Evolutionary conservation across 768 basidiomycete genomes (phyloP), one percentile per base, ranked within the genome.

Genomic region (Butyriboletus loyo): DNA sequence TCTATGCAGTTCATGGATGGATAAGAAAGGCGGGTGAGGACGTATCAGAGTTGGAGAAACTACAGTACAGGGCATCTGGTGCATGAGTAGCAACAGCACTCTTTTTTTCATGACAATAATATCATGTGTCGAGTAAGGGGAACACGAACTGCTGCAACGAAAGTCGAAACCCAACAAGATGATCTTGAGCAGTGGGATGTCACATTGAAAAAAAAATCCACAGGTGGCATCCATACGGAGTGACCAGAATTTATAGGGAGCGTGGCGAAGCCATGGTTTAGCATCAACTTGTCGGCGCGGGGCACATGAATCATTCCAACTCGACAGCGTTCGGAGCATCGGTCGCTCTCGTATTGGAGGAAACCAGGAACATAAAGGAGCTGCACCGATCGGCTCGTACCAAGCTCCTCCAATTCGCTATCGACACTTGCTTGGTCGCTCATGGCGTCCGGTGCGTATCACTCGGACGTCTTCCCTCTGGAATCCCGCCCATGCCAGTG

Each of bases 1-100:
- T 76, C 1, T 77, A 82, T 46, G 73, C 69, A 1, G 74, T 77
- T 27, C 72, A 76, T 51, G 70, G 70, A 37, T 73, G 78, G 44
- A 75, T 82, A 37, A 64, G 68, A 40, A 67, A 69, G 41, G 77
- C 77, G 11, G 73, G 77, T 58, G 67, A 76, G 55, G 75, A 73
- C 30, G 73, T 87, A 19, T 68, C 72, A 1, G 72, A 75, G 37
- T 66, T 87, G 27, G 80, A 86, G 62, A 67, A 64, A 14, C 66
- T 85, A 67, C 78, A 72, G 60, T 87, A 87, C 55, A 58, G 60
- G 8, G 77, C 83, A 10, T 78, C 75, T 24, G 81, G 84, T 6
- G 82, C 83, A 46, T 83, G 62, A 73, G 34, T 17, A 17, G 22
- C 5, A 17, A 25, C 27, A 28, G 27, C n/a, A 17, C 25, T 32